Evolutionary conservation across 1,284 basidiomycete species (phyloP), one percentile per base, ranked within the genome.

Genomic region (Caloboletus firmus): DNA sequence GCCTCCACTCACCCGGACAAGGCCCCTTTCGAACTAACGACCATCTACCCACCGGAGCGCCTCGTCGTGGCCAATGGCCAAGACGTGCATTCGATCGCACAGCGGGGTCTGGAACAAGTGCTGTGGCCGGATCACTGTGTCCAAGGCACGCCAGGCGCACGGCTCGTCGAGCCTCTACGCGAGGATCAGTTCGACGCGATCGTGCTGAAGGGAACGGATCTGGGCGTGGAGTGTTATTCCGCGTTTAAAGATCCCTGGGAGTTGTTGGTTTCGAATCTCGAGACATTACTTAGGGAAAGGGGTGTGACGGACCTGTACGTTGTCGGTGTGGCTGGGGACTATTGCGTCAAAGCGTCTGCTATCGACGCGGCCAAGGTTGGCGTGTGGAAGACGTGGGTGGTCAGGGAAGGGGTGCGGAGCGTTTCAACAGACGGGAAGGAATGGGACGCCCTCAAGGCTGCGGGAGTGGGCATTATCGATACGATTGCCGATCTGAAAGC

Each of bases 41-140:
- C 58, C 10, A 74, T 81, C 45, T 70, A 71, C 58, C 78, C 79
- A 46, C 74, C 76, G 2, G 65, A 72, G 28, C 70, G 70, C 32
- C 64, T 68, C 37, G 59, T 68, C 28, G 17, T 39, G n/a, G 54
- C 63, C 18, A 45, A 22, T 2, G 66, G 68, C 3, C 60, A 69
- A 31, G 59, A 58, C 13, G 40, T 56, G 15, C 0, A 32, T n/a
- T 32, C 54, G 10, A 61, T 71, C 36, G 6, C 46, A 7, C 46
- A 60, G 12, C 59, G 59, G 17, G 74, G 72, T 12, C 53, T 75
- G 26, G 67, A 75, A 46, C 80, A 81, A 62, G 70, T 75, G 11
- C 63, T 82, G 35, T 82, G 80, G 80, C 81, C 80, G 2, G 72
- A 74, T 36, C 80, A 82, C 54, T 82, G 80, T 39, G 70, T 82